Evolutionary conservation across 345 rosid species (phyloP).

Genomic region (Eucalyptus fibrosa): DNA sequence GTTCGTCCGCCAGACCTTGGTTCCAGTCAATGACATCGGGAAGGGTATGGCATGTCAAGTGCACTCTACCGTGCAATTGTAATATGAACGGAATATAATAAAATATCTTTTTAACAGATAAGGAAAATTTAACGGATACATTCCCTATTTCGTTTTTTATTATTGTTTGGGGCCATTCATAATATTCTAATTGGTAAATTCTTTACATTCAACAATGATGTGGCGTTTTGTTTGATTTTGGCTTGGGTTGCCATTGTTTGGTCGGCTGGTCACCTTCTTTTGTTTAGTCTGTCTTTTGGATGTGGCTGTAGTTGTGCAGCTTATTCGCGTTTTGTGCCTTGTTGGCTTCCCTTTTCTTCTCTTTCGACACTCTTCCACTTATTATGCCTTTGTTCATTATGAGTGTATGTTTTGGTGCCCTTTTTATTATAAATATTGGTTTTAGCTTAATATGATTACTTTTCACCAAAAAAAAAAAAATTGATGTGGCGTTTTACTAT

Average conservation of each 20-base stretch:
- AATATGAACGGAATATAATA: not conserved
- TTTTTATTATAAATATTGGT: too few species aligned
- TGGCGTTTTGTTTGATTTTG: too few species aligned
- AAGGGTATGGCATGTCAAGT: too few species aligned
- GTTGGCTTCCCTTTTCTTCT: too few species aligned
- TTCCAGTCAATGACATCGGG: not conserved
- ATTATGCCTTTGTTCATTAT: too few species aligned
- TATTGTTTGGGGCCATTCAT: not conserved
- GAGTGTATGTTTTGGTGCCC: accelerated
- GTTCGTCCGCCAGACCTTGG: not conserved
- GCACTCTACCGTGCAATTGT: not conserved
- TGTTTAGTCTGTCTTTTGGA: too few species aligned
- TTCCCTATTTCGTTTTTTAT: not conserved
- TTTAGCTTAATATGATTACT: too few species aligned
- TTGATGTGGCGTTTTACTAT: not conserved
- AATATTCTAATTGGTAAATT: not conserved
- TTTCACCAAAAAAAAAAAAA: too few species aligned
- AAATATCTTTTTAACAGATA: not conserved
- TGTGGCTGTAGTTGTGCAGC: too few species aligned
- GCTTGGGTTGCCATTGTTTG: too few species aligned
- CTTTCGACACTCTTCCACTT: accelerated
- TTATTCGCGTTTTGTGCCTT: too few species aligned
- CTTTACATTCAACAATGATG: not conserved
- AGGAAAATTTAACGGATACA: not conserved
- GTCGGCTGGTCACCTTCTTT: accelerated